Evolutionary conservation across 2,329 filamentous ascomycete genomes (phyloP), one percentile per base, ranked within the genome.

Genomic region (Cryphonectria nitschkei): DNA sequence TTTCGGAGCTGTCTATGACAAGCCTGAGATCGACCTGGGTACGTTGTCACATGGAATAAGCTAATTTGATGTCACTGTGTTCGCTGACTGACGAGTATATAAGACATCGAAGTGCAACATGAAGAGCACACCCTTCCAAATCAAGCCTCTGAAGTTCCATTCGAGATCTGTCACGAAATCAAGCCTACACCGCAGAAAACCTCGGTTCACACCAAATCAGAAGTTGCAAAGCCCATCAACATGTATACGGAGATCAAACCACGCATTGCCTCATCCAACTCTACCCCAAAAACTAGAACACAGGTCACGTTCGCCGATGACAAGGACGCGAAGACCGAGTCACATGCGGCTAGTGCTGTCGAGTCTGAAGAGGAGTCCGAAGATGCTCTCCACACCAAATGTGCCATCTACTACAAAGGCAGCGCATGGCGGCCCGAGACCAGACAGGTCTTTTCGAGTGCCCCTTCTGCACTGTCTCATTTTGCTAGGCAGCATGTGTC

Each of bases 321-420:
- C 14, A 5, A 22, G 26, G 22, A 32, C 6, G 16, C 29, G 29
- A 65, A 26, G 29, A 37, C 6, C 11, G 19, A 34, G 26, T 34
- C 26, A 41, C 26, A 11, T 7, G 29, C 9, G 26, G 34, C n/a
- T 14, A 52, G 26, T 65, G n/a, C 16, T 26, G 8, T 13, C 43
- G 29, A 52, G 29, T 14, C 37, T 22, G 65, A 61, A 7, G 5
- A 14, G 29, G 29, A 37, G 16, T 16, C 56, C 58, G 26, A 39
- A 6, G 32, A 68, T 0, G 22, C 32, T 37, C 34, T 43, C n/a
- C 56, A 43, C 43, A 52, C 39, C 9, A 29, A 67, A 46, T 72
- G 68, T 19, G 69, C 65, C 8, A 46, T 72, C 16, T 63, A 71
- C 52, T 72, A 71, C 32, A 67, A 67, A 26, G 46, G 64, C 46